Evolutionary conservation across 352 stramenopile species (phyloP).

Genomic region (Phytophthora tubulina): DNA sequence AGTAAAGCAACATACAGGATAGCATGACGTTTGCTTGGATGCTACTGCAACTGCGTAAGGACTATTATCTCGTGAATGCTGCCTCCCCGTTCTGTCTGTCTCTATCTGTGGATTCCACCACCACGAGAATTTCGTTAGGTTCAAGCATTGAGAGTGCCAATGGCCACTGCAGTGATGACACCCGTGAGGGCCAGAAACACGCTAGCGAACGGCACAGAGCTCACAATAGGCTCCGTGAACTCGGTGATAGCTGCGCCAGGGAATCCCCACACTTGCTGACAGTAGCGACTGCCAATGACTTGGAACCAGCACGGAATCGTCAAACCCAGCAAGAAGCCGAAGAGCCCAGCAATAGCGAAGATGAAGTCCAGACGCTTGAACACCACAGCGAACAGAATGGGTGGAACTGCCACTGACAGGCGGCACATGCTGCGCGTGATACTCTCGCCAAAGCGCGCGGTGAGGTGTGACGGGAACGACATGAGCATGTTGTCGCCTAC

Average conservation of each 20-base stretch:
- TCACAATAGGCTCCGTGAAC: conserved; percentile 74
- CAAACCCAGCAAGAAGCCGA: conserved; percentile 81
- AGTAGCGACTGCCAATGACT: conserved; percentile 84
- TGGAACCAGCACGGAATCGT: conserved; percentile 90
- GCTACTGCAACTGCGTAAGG: conserved; percentile 7
- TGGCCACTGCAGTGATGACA: conserved; percentile 70
- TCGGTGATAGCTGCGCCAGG: conserved; percentile 73
- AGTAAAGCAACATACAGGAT: background rate
- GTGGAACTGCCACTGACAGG: conserved; percentile 68
- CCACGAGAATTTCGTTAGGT: background rate
- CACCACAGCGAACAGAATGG: conserved; percentile 76
- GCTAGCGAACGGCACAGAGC: conserved; percentile 68
- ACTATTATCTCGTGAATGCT: conserved; percentile 5
- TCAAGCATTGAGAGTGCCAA: conserved; percentile 70
- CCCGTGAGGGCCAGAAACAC: conserved; percentile 75
- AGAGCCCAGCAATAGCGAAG: conserved; percentile 79
- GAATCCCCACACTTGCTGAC: conserved; percentile 76
- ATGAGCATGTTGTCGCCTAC: conserved; percentile 90
- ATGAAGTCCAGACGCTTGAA: conserved; percentile 92
- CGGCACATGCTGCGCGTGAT: conserved; percentile 68
- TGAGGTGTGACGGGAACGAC: conserved; percentile 78
- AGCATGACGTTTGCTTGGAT: background rate
- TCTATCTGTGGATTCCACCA: conserved; percentile 22
- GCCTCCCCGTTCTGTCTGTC: conserved; percentile 9
- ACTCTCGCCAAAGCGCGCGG: conserved; percentile 52